A percentile compares a stretch with the other conserved stretches of the same genome.
Evolutionary conservation across 2,329 filamentous ascomycete genomes (phyloP).

Genomic region (Scedosporium minutisporum): DNA sequence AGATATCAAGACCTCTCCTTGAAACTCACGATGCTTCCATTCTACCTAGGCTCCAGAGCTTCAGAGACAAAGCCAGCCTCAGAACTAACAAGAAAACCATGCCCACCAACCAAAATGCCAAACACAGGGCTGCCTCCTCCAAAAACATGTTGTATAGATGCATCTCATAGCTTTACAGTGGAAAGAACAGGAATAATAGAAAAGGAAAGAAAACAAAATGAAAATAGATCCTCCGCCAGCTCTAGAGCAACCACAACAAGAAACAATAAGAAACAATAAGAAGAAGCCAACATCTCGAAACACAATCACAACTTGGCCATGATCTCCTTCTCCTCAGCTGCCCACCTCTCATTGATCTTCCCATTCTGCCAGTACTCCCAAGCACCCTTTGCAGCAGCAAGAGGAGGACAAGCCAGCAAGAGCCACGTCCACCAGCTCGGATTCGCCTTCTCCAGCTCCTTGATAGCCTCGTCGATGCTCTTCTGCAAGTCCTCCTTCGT

Average conservation of each 20-base stretch:
- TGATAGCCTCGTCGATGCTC: constrained; percentile 59
- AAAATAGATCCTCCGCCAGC: not conserved
- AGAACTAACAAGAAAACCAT: not conserved
- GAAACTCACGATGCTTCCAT: too few species aligned
- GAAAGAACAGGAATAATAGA: not conserved
- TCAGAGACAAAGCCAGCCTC: not conserved
- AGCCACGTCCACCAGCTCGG: constrained; percentile 80
- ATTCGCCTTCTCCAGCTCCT: constrained; percentile 49
- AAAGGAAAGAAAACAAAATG: not conserved
- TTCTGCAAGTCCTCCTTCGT: constrained; percentile 57
- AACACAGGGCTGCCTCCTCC: not conserved
- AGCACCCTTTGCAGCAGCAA: constrained; percentile 57
- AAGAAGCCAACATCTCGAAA: not conserved
- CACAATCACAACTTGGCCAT: constrained; percentile 29
- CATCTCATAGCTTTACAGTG: not conserved
- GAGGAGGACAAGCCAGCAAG: constrained; percentile 59
- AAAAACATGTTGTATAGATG: not conserved
- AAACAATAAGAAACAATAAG: not conserved
- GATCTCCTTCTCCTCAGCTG: constrained; percentile 41
- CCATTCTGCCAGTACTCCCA: constrained; percentile 68
- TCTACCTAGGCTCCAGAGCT: too few species aligned
- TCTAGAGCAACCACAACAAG: not conserved
- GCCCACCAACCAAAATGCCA: not conserved
- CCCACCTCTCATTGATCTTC: constrained; percentile 61
- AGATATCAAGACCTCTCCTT: too few species aligned